A percentile compares a stretch with the other conserved stretches of the same genome.
phyloP scores from a whole-genome alignment of 176 grass and related monocot genomes.

The Rhynchospora pubera region DNA sequence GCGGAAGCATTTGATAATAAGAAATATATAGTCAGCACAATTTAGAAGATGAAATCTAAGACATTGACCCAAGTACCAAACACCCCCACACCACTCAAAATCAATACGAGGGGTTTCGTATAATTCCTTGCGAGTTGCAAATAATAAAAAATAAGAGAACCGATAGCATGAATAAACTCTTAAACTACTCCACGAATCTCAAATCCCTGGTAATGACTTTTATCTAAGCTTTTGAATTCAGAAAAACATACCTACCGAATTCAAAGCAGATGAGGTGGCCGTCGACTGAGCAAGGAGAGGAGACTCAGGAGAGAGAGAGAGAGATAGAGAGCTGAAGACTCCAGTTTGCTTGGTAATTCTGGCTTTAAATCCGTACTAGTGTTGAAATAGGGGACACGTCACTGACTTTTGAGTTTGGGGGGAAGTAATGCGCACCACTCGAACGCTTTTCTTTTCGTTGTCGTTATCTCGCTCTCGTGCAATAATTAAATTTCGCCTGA shows the following conservation, averaged over 20 bases:
- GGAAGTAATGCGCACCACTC: conserved; percentile 3
- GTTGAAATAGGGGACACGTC: conserved; percentile 10
- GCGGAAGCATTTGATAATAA: too few species aligned
- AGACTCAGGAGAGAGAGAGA: too few species aligned
- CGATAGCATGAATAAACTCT: too few species aligned
- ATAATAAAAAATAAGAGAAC: too few species aligned
- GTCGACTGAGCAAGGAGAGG: background rate
- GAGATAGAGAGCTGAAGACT: background rate
- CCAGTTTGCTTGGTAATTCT: background rate
- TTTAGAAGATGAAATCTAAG: too few species aligned
- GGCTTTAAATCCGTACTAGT: background rate
- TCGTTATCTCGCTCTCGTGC: background rate
- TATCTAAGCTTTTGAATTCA: background rate
- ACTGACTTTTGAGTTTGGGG: background rate
- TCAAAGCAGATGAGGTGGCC: background rate
- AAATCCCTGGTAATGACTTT: too few species aligned
- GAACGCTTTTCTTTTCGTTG: background rate
- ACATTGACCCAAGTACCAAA: too few species aligned
- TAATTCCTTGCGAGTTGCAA: too few species aligned
- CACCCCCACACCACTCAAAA: too few species aligned
- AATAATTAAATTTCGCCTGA: background rate
- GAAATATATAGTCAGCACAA: too few species aligned
- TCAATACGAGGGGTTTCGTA: too few species aligned
- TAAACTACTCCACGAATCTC: too few species aligned
- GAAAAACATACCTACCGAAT: background rate